Conservation (phyloP, 306 rosid genomes). For the Lagenaria siceraria region DNA sequence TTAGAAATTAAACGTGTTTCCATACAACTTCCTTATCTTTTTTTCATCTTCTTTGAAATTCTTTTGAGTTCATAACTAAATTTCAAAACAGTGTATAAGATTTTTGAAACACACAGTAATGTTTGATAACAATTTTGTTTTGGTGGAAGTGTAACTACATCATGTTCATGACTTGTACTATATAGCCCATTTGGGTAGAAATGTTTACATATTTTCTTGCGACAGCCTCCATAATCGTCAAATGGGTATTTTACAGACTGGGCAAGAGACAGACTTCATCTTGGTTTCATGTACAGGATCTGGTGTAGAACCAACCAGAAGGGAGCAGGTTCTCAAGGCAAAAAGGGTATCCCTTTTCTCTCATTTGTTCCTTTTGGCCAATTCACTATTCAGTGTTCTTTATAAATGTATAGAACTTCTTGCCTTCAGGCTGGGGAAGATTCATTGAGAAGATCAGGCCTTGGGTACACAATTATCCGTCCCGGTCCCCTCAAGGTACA, state of each 20-base stretch:
- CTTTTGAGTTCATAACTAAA: neutral
- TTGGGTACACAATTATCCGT: conserved; percentile 88
- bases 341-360: conserved; percentile 56
- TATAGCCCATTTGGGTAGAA: neutral
- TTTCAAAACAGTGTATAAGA: neutral
- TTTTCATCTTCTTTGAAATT: neutral
- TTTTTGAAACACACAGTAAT: neutral
- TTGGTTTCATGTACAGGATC: conserved; percentile 91
- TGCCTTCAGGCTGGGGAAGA: conserved; percentile 88
- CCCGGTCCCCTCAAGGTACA: conserved; percentile 90
- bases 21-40: neutral
- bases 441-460: conserved; percentile 84
- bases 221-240: conserved; percentile 11
- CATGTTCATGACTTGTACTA: neutral
- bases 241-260: conserved; percentile 50
- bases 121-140: neutral
- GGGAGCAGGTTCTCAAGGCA: conserved; percentile 95
- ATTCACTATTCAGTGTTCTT: neutral
- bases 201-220: neutral
- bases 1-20: neutral
- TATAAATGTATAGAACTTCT: neutral
- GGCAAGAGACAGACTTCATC: conserved; percentile 92
- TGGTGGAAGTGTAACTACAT: neutral
- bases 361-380: conserved; percentile 11
- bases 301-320: conserved; percentile 78